Conservation (phyloP, 805 yeast species). For the Starmerella bombi region DNA sequence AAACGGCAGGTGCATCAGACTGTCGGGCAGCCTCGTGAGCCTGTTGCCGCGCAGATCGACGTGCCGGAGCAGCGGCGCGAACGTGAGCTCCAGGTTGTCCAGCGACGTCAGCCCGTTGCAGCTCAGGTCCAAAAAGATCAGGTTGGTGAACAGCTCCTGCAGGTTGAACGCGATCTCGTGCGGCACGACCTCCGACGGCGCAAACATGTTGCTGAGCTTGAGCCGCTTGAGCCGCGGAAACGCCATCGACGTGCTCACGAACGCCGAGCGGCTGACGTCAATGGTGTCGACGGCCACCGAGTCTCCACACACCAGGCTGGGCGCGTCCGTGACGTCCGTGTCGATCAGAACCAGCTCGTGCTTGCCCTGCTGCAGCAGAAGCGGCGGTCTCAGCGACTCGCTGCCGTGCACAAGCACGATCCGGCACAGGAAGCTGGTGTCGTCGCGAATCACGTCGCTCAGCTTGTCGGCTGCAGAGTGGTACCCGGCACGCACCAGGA, state of each 20-base stretch:
- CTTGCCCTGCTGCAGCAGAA: conserved; percentile 6
- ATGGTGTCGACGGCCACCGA: conserved; percentile 4
- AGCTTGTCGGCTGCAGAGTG: conserved; percentile 8
- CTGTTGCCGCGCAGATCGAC: conserved; percentile 73
- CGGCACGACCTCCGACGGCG: neutral
- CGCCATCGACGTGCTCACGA: conserved; percentile 5
- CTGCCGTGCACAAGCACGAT: conserved; percentile 15
- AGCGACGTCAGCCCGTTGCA: conserved; percentile 55
- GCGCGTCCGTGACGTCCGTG: conserved; percentile 17
- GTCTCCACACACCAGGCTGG: conserved; percentile 8
- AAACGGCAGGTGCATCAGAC: conserved; percentile 10
- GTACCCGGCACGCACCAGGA: conserved; percentile 18
- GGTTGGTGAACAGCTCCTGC: conserved; percentile 27
- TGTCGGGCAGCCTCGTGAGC: conserved; percentile 39
- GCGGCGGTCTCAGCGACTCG: conserved; percentile 15
- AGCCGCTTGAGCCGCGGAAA: conserved; percentile 8
- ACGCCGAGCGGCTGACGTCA: conserved; percentile 15
- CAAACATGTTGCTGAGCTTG: conserved; percentile 4
- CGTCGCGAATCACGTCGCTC: conserved; percentile 17
- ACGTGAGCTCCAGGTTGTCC: conserved; percentile 34
- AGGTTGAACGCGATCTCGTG: neutral
- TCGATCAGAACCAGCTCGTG: conserved; percentile 10
- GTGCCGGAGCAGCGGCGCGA: conserved; percentile 36
- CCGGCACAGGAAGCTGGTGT: conserved; percentile 20
- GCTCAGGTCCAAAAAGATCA: conserved; percentile 58